Evolutionary conservation across 225 moss, liverwort and hornwort genomes (phyloP).

Genomic region (Straminergon stramineum): DNA sequence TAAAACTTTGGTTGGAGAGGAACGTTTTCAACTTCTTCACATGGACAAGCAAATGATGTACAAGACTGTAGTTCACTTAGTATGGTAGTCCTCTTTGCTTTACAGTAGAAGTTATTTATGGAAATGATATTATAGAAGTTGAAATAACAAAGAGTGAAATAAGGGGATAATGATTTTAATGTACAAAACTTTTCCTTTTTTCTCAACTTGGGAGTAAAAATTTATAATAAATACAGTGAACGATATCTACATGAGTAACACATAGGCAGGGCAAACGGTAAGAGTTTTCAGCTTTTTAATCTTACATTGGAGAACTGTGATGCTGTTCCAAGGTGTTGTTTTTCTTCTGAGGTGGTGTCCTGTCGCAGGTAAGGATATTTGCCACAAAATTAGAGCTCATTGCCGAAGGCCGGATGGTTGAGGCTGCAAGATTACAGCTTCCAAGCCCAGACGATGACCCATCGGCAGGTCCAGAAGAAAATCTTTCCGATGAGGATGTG

Average conservation of each 20-base stretch:
- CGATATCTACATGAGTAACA: neutral
- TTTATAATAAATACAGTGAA: neutral
- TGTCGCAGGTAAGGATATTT: constrained; percentile 53
- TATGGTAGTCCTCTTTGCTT: neutral
- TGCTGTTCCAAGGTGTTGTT: neutral
- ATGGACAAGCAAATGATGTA: neutral
- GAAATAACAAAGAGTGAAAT: neutral
- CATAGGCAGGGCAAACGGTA: neutral
- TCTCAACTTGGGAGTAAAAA: neutral
- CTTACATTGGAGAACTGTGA: neutral
- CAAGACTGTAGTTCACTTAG: neutral
- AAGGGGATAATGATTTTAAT: neutral
- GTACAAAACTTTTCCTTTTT: neutral
- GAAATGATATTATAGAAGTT: neutral
- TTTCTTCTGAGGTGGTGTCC: neutral
- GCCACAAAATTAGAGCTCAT: constrained; percentile 74
- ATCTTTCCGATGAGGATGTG: constrained; percentile 51
- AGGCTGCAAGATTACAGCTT: constrained; percentile 62
- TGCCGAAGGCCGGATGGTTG: constrained; percentile 84
- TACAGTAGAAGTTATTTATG: neutral
- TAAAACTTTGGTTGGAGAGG: neutral
- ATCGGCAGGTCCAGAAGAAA: constrained; percentile 33
- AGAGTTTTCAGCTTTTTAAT: neutral
- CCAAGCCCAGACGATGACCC: constrained; percentile 18
- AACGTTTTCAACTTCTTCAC: neutral